A percentile compares a stretch with the other conserved stretches of the same genome.
Evolutionary conservation across 2,329 filamentous ascomycete genomes (phyloP).

Genomic region (Diaporthe sp.): DNA sequence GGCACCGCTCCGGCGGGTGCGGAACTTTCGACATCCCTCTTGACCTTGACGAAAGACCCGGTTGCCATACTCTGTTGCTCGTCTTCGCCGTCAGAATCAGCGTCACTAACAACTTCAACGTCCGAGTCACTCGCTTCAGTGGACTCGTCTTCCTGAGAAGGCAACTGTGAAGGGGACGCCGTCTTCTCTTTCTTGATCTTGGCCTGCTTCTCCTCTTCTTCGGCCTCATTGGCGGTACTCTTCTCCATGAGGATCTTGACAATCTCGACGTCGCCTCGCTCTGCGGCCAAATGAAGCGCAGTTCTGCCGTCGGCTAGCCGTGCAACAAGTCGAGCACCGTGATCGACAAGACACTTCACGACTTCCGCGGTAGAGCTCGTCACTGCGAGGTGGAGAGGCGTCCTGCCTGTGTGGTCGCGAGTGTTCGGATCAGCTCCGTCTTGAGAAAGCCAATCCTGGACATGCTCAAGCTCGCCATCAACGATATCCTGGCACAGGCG

Average conservation of each 20-base stretch:
- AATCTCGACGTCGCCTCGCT: conserved; percentile 77
- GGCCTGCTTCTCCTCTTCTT: conserved; percentile 72
- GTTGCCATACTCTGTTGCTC: conserved; percentile 69
- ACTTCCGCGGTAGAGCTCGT: conserved; percentile 78
- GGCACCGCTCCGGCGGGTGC: conserved; percentile 58
- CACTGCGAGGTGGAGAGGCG: conserved; percentile 83
- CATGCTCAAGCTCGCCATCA: conserved; percentile 77
- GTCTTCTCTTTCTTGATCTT: conserved; percentile 55
- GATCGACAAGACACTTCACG: conserved; percentile 78
- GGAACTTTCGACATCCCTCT: conserved; percentile 53
- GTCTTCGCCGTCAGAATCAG: conserved; percentile 62
- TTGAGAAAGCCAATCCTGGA: conserved; percentile 76
- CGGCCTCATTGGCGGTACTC: conserved; percentile 80
- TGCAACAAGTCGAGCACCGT: conserved; percentile 79
- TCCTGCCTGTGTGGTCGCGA: conserved; percentile 83
- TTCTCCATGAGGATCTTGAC: conserved; percentile 80
- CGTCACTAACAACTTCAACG: conserved; percentile 61
- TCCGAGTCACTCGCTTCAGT: conserved; percentile 57
- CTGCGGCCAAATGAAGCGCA: conserved; percentile 85
- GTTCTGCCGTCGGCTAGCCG: conserved; percentile 85
- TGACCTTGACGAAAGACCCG: conserved; percentile 82
- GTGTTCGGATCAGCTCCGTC: conserved; percentile 79
- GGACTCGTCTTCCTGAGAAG: conserved; percentile 47
- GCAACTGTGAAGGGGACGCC: conserved; percentile 45
- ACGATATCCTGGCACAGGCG: conserved; percentile 86